Conservation (phyloP, 2,329 filamentous ascomycete species). For the Paecilomyces sp. region DNA sequence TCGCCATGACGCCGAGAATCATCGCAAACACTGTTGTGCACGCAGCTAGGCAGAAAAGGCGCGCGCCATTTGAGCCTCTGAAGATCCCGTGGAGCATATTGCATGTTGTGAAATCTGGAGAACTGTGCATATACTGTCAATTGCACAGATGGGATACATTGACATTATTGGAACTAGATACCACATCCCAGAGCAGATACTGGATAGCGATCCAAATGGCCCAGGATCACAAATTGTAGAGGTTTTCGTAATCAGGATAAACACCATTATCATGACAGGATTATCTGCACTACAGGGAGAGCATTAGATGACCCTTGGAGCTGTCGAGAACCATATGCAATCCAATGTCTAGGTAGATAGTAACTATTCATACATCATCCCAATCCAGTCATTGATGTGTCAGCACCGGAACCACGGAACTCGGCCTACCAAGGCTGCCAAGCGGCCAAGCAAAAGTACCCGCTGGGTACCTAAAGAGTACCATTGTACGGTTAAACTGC, state of each 20-base stretch:
- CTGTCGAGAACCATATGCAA: neutral
- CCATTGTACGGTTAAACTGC: neutral
- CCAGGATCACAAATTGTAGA: neutral
- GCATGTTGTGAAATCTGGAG: neutral
- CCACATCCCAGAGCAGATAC: neutral
- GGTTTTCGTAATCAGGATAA: neutral
- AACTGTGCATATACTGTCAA: neutral
- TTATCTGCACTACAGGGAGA: neutral
- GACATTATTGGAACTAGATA: neutral
- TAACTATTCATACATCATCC: neutral
- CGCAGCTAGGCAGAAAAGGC: neutral
- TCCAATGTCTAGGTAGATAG: neutral
- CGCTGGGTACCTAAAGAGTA: neutral
- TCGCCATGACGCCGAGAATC: neutral
- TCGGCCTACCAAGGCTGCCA: neutral
- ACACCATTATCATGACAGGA: neutral
- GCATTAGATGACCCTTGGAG: neutral
- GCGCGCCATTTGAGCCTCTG: neutral
- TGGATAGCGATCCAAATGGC: neutral
- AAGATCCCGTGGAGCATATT: neutral
- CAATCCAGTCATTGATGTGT: neutral
- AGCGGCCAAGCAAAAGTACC: neutral
- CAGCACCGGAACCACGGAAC: neutral
- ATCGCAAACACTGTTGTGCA: neutral
- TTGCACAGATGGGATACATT: neutral